These are phyloP conservation scores for Kwoniella mangroviensis DNA, from an alignment of 768 basidiomycete species.

Conservation along the genomic window DNA sequence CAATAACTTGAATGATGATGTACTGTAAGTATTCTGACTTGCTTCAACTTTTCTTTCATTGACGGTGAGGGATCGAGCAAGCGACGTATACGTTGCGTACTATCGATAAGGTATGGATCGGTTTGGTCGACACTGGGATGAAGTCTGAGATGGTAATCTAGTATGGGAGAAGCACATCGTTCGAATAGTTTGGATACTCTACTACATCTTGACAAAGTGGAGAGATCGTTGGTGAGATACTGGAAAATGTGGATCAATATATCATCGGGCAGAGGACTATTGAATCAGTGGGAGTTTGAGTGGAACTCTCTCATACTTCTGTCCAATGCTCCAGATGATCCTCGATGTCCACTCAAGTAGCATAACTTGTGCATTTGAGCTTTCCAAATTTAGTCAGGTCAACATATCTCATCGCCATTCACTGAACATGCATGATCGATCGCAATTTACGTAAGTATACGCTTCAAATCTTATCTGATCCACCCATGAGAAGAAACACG, in stretches of 20 bases:
- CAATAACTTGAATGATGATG: slow-evolving; percentile 1
- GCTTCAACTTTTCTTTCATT: not conserved
- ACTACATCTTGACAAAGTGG: not conserved
- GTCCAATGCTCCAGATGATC: too few relatives aligned
- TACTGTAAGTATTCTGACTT: not conserved
- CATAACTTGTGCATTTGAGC: too few relatives aligned
- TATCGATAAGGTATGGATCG: not conserved
- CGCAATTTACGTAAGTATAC: too few relatives aligned
- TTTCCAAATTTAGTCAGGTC: too few relatives aligned
- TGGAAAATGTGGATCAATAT: not conserved
- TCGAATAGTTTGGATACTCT: not conserved
- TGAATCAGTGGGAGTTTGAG: not conserved
- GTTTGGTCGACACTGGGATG: not conserved
- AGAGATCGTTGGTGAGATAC: not conserved
- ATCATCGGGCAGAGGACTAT: not conserved
- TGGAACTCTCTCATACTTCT: not conserved
- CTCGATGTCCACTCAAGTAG: too few relatives aligned
- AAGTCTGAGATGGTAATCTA: not conserved
- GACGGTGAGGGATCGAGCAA: not conserved
- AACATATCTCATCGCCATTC: too few relatives aligned
- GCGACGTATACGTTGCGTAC: not conserved
- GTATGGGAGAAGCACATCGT: not conserved
- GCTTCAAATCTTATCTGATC: not conserved
- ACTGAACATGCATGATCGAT: too few relatives aligned
- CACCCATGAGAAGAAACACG: not conserved